phyloP scores from a whole-genome alignment of 2,329 filamentous ascomycete species.

The Colletotrichum neosansevieriae region DNA sequence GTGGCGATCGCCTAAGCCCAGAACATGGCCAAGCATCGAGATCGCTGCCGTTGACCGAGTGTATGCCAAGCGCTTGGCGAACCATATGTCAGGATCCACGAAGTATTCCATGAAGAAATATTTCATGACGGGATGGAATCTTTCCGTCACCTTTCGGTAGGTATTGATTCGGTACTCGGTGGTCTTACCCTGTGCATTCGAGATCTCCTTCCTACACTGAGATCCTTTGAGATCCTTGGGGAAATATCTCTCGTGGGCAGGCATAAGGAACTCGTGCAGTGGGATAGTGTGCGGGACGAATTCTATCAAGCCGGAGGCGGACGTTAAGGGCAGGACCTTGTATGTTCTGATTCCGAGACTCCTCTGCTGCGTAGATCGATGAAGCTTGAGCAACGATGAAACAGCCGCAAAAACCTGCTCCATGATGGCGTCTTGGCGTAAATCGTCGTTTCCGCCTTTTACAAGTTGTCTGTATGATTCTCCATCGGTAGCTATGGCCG shows the following conservation, averaged over 20 bases:
- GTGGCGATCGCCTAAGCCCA: conserved; percentile 93
- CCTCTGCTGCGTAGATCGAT: conserved; percentile 87
- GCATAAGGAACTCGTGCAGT: conserved; percentile 90
- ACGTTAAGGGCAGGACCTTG: conserved; percentile 91
- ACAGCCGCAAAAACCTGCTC: conserved; percentile 99
- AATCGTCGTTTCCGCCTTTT: conserved; percentile 95
- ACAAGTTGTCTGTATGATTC: conserved; percentile 88
- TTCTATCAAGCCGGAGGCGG: conserved; percentile 91
- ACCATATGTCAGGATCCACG: conserved; percentile 95
- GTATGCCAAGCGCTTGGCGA: conserved; percentile 87
- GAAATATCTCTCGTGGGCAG: conserved; percentile 88
- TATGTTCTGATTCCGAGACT: conserved; percentile 94
- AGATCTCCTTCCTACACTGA: conserved; percentile 84
- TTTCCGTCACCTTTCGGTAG: conserved; percentile 82
- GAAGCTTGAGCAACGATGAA: conserved; percentile 86
- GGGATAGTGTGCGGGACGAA: conserved; percentile 96
- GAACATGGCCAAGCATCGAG: conserved; percentile 92
- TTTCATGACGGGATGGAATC: conserved; percentile 92
- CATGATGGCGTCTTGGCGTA: conserved; percentile 98
- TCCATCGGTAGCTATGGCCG: conserved; percentile 82
- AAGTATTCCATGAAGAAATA: conserved; percentile 99
- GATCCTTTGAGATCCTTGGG: conserved; percentile 84
- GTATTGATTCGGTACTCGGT: conserved; percentile 78
- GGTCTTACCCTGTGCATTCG: conserved; percentile 76
- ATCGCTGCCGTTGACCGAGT: conserved; percentile 94